Evolutionary conservation across 2,329 filamentous ascomycete species (phyloP), one percentile per base, ranked within the genome.

Genomic region (Fusarium bactridioides): DNA sequence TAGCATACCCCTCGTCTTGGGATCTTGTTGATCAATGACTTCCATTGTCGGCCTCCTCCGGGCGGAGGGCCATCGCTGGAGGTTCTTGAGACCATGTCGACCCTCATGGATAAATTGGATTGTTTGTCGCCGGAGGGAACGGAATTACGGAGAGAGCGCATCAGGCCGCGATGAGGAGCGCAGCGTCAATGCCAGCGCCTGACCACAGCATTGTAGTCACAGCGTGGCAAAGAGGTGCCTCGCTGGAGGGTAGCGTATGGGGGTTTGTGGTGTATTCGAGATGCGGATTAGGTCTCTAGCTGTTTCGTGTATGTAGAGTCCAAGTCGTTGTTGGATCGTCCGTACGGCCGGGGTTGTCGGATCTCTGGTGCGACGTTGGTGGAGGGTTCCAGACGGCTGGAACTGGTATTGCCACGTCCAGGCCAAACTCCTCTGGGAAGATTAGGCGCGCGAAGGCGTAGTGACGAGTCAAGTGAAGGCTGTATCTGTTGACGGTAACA

Each of bases 81-180:
- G 51, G 74, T 77, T 63, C 78, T 78, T n/a, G 79, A 75, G 57
- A 80, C 78, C 77, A 78, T 79, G 48, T 72, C 65, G 68, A 67
- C 44, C 69, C 65, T 69, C 64, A 72, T 73, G 40, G 53, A 64
- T 40, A 70, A 40, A 29, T 61, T 62, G 5, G 67, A 44, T 13
- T 69, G 61, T 64, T 74, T 71, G 54, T 73, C 71, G 45, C 62
- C 48, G 41, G 66, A 38, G 13, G 66, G 59, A 43, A 64, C 65
- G 67, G 74, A 62, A 41, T 41, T 64, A 43, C 72, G 66, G 48
- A 63, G 63, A 45, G 75, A 67, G 67, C 65, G 75, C 75, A 76
- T 77, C 70, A 77, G 62, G 75, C 56, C 48, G 70, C 57, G 64
- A 51, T 69, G 57, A 66, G 48, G 59, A 70, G 61, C 74, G 74